These are phyloP conservation scores for Coniella lustricola DNA, from an alignment of 2,329 filamentous ascomycete genomes.

Conservation along the genomic window DNA sequence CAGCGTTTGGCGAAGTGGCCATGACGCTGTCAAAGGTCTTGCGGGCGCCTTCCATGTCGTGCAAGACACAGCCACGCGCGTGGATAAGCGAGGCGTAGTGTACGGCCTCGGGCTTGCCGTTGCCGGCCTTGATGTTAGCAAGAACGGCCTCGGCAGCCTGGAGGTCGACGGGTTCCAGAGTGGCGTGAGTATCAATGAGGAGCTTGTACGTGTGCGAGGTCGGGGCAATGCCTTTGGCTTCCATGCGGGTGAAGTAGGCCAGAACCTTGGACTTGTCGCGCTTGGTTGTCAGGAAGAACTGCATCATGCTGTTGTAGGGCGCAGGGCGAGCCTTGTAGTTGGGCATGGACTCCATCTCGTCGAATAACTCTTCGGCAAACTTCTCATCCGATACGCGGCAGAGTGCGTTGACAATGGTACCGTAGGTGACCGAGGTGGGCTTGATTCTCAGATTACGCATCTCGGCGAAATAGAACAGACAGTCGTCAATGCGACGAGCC, in stretches of 20 bases:
- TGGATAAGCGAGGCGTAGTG: constrained; percentile 96
- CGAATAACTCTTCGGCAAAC: constrained; percentile 94
- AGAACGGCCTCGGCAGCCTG: constrained; percentile 77
- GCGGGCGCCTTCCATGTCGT: constrained; percentile 80
- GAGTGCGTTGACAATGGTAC: constrained; percentile 94
- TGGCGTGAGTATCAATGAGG: constrained; percentile 89
- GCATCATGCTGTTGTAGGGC: constrained; percentile 99
- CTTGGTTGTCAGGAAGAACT: constrained; percentile 97
- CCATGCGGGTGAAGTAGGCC: constrained; percentile 92
- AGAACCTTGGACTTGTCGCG: constrained; percentile 91
- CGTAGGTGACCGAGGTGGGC: constrained; percentile 95
- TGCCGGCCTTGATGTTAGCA: constrained; percentile 60
- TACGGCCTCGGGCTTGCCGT: constrained; percentile 75
- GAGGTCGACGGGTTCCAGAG: constrained; percentile 87
- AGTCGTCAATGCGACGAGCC: constrained; percentile 95
- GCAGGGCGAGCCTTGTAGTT: constrained; percentile 98
- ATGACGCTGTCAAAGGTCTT: constrained; percentile 77
- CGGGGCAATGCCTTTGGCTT: constrained; percentile 74
- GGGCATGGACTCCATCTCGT: constrained; percentile 97
- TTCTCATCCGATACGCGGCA: constrained; percentile 97
- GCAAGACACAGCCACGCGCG: constrained; percentile 86
- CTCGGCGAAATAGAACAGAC: constrained; percentile 94
- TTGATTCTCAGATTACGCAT: constrained; percentile 92
- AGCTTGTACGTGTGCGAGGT: constrained; percentile 98
- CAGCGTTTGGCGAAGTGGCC: constrained; percentile 55